A percentile compares a stretch with the other conserved stretches of the same genome.
Conservation (phyloP, 192 early-diverging fungal species). For the Backusella psychrophila region DNA sequence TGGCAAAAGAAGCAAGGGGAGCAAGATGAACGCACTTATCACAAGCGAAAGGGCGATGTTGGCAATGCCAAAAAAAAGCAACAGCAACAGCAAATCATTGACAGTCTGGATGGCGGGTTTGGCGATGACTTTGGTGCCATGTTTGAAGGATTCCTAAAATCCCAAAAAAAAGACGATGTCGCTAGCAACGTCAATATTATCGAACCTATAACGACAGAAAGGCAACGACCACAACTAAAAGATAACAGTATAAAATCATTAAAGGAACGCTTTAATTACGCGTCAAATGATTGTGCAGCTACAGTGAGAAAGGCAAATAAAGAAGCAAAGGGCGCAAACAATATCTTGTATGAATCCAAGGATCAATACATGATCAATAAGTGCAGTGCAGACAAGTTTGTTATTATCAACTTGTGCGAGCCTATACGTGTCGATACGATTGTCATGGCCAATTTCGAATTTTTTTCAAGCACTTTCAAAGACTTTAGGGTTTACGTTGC, state of each 20-base stretch:
- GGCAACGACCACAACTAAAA: background rate
- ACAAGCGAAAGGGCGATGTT: background rate
- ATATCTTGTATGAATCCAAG: constrained; percentile 86
- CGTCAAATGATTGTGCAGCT: constrained; percentile 91
- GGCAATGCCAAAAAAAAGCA: constrained; percentile 6
- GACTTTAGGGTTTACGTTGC: constrained; percentile 79
- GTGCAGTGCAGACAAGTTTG: constrained; percentile 78
- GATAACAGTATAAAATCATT: constrained; percentile 40
- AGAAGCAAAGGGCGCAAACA: constrained; percentile 74
- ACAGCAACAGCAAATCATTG: constrained; percentile 19
- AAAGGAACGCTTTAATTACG: constrained; percentile 92
- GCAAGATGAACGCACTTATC: constrained; percentile 8
- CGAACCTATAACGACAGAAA: background rate
- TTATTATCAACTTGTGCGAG: constrained; percentile 91
- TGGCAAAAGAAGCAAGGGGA: constrained; percentile 25
- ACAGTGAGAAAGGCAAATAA: constrained; percentile 79
- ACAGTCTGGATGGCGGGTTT: constrained; percentile 36
- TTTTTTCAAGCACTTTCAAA: constrained; percentile 92
- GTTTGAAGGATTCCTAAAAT: constrained; percentile 24
- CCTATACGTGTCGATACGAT: constrained; percentile 89
- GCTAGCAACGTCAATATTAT: constrained; percentile 1
- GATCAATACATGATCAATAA: constrained; percentile 96
- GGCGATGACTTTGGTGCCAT: constrained; percentile 33
- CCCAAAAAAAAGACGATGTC: background rate
- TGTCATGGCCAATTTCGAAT: constrained; percentile 92